Base-by-base conservation (phyloP, 306 rosid genomes). In the Fragaria nilgerrensis region DNA sequence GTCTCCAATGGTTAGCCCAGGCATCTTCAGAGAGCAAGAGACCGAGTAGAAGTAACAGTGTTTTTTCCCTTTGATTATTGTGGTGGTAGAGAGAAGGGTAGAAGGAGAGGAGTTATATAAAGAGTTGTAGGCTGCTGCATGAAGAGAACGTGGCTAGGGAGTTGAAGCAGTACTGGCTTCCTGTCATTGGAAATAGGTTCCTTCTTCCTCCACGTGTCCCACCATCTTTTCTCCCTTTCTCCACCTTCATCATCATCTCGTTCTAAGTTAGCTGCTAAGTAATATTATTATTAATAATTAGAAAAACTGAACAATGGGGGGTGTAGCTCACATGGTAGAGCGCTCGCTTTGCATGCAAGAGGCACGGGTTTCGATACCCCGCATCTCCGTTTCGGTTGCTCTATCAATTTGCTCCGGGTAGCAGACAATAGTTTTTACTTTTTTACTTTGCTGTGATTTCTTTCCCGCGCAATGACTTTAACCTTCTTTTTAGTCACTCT, bases 1-100 rank as follows among this genome's bases (percentile, higher is more conserved):
- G 87, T 92, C 97, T 68, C 98, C 97, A 5, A 92, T 83, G 25
- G 98, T 89, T 39, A 94, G 88, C 65, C 97, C 93, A 55, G 96
- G 95, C 96, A 94, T 90, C 72, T 83, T 25, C 45, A 61, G 63
- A 14, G 14, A 45, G 34, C 3, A 12, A 12, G 49, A 45, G 12
- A 45, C 11, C 9, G 5, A 16, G 16, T 10, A 13, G 8, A 39
- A 17, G 17, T 2, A n/a, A 56, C 63, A n/a, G 63, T 20, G 44
- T 11, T 5, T 70, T 41, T 16, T 59, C 77, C 49, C 12, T 48
- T 25, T 39, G 17, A 23, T 39, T 25, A 23, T 34, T 37, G 9
- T n/a, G 39, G 47, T 22, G 36, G 7, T 0, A 9, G 14, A 6
- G 72, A 4, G 3, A 53, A 37, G 63, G 5, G 27, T 34, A 37